phyloP scores from a whole-genome alignment of 2,329 filamentous ascomycete species.

The Exophiala sideris region DNA sequence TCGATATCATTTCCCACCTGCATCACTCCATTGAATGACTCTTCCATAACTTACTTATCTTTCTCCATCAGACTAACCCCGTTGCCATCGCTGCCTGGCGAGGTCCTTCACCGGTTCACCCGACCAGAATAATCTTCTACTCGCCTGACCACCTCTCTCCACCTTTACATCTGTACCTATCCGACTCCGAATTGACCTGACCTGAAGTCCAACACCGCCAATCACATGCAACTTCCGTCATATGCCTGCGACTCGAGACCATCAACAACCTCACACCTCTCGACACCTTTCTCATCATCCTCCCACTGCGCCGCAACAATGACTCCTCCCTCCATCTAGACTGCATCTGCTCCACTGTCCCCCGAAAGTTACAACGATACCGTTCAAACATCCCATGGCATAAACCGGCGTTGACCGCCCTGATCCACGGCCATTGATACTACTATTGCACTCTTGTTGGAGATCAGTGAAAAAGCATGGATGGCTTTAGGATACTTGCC shows the following conservation, averaged over 20 bases:
- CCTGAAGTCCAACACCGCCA: slow-evolving; percentile 3
- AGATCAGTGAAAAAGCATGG: slow-evolving; percentile 22
- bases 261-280: slow-evolving; percentile 15
- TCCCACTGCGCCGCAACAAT: slow-evolving; percentile 16
- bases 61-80: slow-evolving; percentile 5
- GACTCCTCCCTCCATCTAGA: slow-evolving; percentile 19
- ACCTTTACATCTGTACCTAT: not conserved
- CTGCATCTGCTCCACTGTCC: not conserved
- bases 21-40: slow-evolving; percentile 1
- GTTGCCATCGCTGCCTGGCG: slow-evolving; percentile 7
- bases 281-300: slow-evolving; percentile 15
- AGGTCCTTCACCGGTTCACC: not conserved
- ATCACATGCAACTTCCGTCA: slow-evolving; percentile 27
- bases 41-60: slow-evolving; percentile 5
- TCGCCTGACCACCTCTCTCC: not conserved
- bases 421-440: too few species aligned
- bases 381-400: not conserved
- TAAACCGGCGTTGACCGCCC: too few species aligned
- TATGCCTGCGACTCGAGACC: slow-evolving; percentile 25
- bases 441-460: not conserved
- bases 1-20: slow-evolving; percentile 1
- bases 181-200: not conserved
- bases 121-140: not conserved
- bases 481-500: slow-evolving; percentile 23
- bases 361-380: slow-evolving; percentile 1